These are phyloP conservation scores for Brettanomyces nanus DNA, from an alignment of 805 yeast genomes.

Conservation along the genomic window DNA sequence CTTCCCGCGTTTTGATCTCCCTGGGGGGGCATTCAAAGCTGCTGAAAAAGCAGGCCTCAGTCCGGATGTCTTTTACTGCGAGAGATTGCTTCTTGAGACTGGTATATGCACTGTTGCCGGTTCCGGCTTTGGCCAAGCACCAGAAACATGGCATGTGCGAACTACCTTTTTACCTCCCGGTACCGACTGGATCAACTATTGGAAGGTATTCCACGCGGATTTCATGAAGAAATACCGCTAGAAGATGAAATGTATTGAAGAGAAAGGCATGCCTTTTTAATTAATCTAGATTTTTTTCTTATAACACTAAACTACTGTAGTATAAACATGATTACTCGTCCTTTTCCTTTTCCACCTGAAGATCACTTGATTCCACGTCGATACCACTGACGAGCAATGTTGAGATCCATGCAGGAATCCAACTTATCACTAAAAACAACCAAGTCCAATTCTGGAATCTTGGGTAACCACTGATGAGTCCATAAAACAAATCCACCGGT, in stretches of 20 bases:
- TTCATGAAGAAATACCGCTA: conserved; percentile 52
- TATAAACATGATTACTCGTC: conserved; percentile 1
- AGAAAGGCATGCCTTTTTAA: too few relatives aligned
- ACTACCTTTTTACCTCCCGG: conserved; percentile 98
- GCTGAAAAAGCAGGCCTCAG: conserved; percentile 50
- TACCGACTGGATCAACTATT: conserved; percentile 70
- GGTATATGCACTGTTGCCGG: conserved; percentile 99
- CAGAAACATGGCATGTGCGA: conserved; percentile 86
- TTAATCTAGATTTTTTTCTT: too few relatives aligned
- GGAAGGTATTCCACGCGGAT: conserved; percentile 70
- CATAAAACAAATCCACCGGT: conserved; percentile 35
- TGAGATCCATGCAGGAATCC: conserved; percentile 76
- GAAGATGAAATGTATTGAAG: too few relatives aligned
- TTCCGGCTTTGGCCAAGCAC: conserved; percentile 89
- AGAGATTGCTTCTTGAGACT: conserved; percentile 71
- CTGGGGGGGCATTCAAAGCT: conserved; percentile 50
- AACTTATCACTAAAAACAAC: conserved; percentile 61
- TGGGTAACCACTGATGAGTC: conserved; percentile 55
- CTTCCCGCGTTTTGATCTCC: conserved; percentile 71
- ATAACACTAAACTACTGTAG: too few relatives aligned
- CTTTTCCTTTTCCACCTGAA: conserved; percentile 7
- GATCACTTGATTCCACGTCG: conserved; percentile 13
- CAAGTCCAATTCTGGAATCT: conserved; percentile 81
- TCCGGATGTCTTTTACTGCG: conserved; percentile 87
- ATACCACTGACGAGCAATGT: conserved; percentile 17